Evolutionary conservation across 2,329 filamentous ascomycete genomes (phyloP), one percentile per base, ranked within the genome.

Genomic region (Arthroderma sp.): DNA sequence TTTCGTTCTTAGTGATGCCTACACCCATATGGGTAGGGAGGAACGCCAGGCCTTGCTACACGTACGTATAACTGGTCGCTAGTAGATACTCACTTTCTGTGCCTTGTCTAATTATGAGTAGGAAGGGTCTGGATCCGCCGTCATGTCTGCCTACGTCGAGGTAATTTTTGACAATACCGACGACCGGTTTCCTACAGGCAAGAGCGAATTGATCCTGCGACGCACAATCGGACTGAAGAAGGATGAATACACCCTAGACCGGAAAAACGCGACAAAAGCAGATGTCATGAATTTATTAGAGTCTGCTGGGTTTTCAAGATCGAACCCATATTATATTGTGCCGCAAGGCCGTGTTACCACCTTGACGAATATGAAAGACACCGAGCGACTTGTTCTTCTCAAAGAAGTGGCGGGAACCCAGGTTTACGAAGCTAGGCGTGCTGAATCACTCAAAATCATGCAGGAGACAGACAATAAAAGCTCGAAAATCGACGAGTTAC

Each of bases 131-230:
- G 93, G 91, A 32, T 94, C 89, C 3, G 91, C 91, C 10, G 89
- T 98, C 57, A 94, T 95, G 85, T 94, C 88, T 40, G 93, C 91
- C n/a, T 98, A 96, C 57, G 93, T 98, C 48, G 91, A 98, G 66
- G 85, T 98, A 57, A 94, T 95, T 53, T 98, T 98, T 64, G 91
- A 98, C 73, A 98, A 98, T 61, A 85, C 78, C 56, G 89, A 98
- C 61, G 86, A 93, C 55, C 85, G 91, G 55, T 96, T 98, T 58
- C 87, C 87, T 32, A 95, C 87, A 6, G 85, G 85, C 54, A 91
- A 86, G 59, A 82, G 87, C 48, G 89, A 98, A 62, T 78, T 96
- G 40, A 81, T 91, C 36, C 70, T 98, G 47, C 83, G 93, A 50
- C 83, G 91, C 38, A 96, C 91, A 0, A 98, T 98, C 62, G 91